Percentiles rank a stretch among this genome's conserved stretches.
Conservation (phyloP, 1,284 basidiomycete species). For the Ceratobasidium sp. region DNA sequence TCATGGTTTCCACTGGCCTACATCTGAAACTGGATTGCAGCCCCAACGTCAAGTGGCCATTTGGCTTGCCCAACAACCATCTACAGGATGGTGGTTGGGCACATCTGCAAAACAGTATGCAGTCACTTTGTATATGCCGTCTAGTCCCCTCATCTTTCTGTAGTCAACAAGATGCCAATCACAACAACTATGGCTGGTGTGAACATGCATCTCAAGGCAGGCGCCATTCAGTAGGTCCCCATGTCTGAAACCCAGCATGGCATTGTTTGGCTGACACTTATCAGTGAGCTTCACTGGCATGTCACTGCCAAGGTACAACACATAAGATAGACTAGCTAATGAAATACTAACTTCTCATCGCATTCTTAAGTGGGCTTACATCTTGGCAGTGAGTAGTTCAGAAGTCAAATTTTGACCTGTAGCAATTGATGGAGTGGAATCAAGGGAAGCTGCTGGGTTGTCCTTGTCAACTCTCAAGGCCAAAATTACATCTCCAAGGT, state of each 20-base stretch:
- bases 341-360: constrained; percentile 43
- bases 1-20: background rate
- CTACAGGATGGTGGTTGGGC: constrained; percentile 76
- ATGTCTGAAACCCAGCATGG: background rate
- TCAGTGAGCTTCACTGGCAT: constrained; percentile 49
- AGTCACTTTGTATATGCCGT: constrained; percentile 29
- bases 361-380: background rate
- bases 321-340: background rate
- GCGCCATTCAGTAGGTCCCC: constrained; percentile 61
- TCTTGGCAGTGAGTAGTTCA: constrained; percentile 38
- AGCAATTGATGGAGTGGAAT: background rate
- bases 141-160: constrained; percentile 49
- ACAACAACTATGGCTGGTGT: constrained; percentile 68
- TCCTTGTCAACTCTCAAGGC: constrained; percentile 65
- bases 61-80: constrained; percentile 69
- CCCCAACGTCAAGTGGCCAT: constrained; percentile 72
- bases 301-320: constrained; percentile 42
- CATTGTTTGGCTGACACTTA: too few species aligned
- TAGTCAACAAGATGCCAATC: constrained; percentile 59
- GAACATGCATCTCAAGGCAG: constrained; percentile 71
- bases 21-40: constrained; percentile 47
- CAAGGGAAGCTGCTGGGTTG: constrained; percentile 67
- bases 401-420: background rate
- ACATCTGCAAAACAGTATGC: constrained; percentile 66
- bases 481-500: constrained; percentile 66